Percentiles rank a stretch among this genome's conserved stretches.
Conservation (phyloP, 257 asterid genomes). For the Solanum bulbocastanum region DNA sequence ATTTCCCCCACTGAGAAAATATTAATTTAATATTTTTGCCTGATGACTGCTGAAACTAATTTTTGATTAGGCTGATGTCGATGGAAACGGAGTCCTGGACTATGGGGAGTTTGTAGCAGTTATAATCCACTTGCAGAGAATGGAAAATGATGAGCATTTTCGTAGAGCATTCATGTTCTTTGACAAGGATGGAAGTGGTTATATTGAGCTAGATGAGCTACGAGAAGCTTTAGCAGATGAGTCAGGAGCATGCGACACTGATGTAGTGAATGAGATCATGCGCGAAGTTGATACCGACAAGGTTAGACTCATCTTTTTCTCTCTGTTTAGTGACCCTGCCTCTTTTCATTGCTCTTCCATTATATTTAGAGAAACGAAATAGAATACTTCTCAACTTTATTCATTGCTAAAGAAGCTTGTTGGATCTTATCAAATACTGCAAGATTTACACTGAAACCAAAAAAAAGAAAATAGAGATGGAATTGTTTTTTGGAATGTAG, state of each 20-base stretch:
- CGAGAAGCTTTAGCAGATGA: constrained; percentile 69
- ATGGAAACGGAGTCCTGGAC: constrained; percentile 83
- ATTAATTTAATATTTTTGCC: background rate
- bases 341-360: background rate
- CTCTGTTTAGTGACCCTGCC: background rate
- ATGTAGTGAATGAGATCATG: constrained; percentile 58
- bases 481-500: background rate
- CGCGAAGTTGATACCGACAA: constrained; percentile 85
- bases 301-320: constrained; percentile 28
- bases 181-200: constrained; percentile 77
- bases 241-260: constrained; percentile 57
- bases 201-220: constrained; percentile 73
- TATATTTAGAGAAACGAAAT: background rate
- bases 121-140: constrained; percentile 75
- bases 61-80: constrained; percentile 67
- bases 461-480: background rate
- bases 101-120: constrained; percentile 96
- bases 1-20: background rate
- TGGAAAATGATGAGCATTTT: constrained; percentile 84
- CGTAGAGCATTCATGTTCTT: constrained; percentile 70
- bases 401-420: background rate
- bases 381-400: background rate
- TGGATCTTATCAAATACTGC: background rate
- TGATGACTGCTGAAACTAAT: background rate
- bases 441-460: background rate